phyloP scores from a whole-genome alignment of 768 basidiomycete species.

The Pholiota molesta region DNA sequence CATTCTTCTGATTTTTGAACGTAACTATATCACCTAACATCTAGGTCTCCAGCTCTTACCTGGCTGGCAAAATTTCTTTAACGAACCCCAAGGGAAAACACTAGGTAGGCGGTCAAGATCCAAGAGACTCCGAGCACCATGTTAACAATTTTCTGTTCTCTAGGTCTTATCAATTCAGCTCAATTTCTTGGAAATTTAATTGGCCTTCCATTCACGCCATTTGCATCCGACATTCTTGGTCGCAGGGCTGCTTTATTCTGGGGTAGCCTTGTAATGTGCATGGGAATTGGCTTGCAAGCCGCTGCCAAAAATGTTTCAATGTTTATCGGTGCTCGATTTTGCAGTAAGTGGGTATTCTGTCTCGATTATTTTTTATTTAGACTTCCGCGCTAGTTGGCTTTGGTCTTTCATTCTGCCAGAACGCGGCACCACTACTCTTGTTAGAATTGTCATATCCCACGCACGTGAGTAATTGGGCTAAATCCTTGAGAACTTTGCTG shows the following conservation, averaged over 20 bases:
- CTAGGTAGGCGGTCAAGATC: constrained; percentile 39
- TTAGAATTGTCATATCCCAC: constrained; percentile 75
- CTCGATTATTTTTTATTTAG: constrained; percentile 6
- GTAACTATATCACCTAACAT: constrained; percentile 11
- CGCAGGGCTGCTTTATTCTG: constrained; percentile 61
- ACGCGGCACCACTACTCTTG: constrained; percentile 64
- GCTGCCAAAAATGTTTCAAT: constrained; percentile 46
- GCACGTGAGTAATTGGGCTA: constrained; percentile 42
- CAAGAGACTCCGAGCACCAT: background rate
- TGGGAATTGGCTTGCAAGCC: constrained; percentile 61
- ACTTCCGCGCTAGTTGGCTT: constrained; percentile 53
- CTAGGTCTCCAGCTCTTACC: constrained; percentile 70
- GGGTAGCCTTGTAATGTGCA: constrained; percentile 65
- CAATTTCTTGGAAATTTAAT: constrained; percentile 62
- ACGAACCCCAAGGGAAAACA: constrained; percentile 50
- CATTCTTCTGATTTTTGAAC: constrained; percentile 8
- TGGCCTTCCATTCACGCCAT: constrained; percentile 66
- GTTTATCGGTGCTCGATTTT: constrained; percentile 60
- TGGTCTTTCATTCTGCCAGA: constrained; percentile 63
- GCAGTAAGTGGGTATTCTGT: constrained; percentile 40
- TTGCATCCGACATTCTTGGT: constrained; percentile 62
- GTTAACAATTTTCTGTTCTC: background rate
- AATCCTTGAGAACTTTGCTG: background rate
- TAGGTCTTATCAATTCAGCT: constrained; percentile 67
- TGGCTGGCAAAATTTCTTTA: constrained; percentile 61